Evolutionary conservation across 768 basidiomycete species (phyloP), one percentile per base, ranked within the genome.

Genomic region (Mycena rosella): DNA sequence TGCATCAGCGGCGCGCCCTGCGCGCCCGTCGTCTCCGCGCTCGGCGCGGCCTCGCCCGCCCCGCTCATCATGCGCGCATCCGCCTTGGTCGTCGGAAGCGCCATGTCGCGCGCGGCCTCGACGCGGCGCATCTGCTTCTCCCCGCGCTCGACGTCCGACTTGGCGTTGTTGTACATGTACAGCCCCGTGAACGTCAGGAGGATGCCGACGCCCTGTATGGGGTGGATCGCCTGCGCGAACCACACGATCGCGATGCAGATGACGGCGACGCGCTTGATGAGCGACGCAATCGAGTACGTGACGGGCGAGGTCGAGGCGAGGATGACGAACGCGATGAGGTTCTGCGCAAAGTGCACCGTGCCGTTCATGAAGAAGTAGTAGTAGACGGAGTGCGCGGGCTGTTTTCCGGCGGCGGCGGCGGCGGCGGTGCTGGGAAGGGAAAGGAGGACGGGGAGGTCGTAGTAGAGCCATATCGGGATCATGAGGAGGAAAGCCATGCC

Each of bases 221-320:
- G 88, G 67, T 96, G 92, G 20, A 98, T 88, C 38, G 85, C 76
- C 81, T 98, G 97, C 62, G 87, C 90, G 83, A 98, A 99, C 97
- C 97, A 99, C 56, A 96, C 84, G 76, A 99, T 94, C 22, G 98
- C 98, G 73, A 98, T 93, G 82, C 96, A 96, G 75, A 99, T 99
- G 74, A 99, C 98, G 51, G 91, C 96, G 61, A 99, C 96, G 27
- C 98, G 95, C 80, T 99, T 99, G 82, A 98, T 89, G 74, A 99
- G 89, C 5, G 96, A 98, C 3, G 98, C 98, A 78, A 99, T 99
- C 58, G 95, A 97, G 81, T 99, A 99, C 0, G 98, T 99, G 72
- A 99, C 98, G 22, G 98, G 97, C 14, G 97, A 98, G 3, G 96
- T 97, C 30, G 94, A 95, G 2, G 97, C 91, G 53, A 99, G 89